phyloP scores from a whole-genome alignment of 345 rosid genomes.

The Salix dunnii region DNA sequence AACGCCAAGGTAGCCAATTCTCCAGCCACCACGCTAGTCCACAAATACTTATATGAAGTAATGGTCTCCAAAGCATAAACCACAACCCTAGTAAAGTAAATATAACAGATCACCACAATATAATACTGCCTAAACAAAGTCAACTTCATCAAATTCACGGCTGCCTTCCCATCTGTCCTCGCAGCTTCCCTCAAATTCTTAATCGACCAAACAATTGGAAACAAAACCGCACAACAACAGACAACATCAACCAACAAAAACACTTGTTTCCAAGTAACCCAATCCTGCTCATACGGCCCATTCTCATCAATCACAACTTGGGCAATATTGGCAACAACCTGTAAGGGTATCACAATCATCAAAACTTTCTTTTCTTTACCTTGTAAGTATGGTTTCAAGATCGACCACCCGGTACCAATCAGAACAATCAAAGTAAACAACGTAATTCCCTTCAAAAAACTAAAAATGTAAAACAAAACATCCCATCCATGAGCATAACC shows the following conservation, averaged over 20 bases:
- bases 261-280: slow-evolving; percentile 85
- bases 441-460: slow-evolving; percentile 83
- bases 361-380: slow-evolving; percentile 94
- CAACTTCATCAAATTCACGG: slow-evolving; percentile 84
- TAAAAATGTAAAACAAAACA: slow-evolving; percentile 85
- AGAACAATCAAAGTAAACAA: slow-evolving; percentile 85
- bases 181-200: slow-evolving; percentile 96
- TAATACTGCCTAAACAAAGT: slow-evolving; percentile 94
- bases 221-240: slow-evolving; percentile 89
- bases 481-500: slow-evolving; percentile 99
- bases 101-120: slow-evolving; percentile 89
- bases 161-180: slow-evolving; percentile 89
- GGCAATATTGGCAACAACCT: slow-evolving; percentile 87
- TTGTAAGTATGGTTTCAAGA: slow-evolving; percentile 92
- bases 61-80: slow-evolving; percentile 86
- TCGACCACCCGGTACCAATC: slow-evolving; percentile 97
- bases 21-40: slow-evolving; percentile 89
- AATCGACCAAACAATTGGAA: slow-evolving; percentile 96
- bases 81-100: slow-evolving; percentile 89
- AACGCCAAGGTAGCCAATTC: slow-evolving; percentile 86
- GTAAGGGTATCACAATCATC: slow-evolving; percentile 94
- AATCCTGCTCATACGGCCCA: slow-evolving; percentile 71
- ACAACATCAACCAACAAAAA: slow-evolving; percentile 89
- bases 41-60: slow-evolving; percentile 76
- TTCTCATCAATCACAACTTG: slow-evolving; percentile 91